Evolutionary conservation across 1,284 basidiomycete genomes (phyloP), one percentile per base, ranked within the genome.

Genomic region (Exsudoporus floridanus): DNA sequence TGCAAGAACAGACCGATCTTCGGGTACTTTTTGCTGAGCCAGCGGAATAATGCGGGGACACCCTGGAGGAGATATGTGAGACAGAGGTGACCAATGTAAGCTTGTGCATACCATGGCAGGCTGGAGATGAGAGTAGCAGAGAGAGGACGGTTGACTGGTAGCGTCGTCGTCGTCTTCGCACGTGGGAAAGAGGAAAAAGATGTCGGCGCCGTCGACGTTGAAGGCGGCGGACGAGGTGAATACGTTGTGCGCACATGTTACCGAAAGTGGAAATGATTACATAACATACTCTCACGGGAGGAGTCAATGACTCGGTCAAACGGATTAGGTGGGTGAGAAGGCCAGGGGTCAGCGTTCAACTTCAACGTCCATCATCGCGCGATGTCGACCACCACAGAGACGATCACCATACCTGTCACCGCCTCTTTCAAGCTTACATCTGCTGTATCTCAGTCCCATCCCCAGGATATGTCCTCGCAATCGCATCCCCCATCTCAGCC

Each of bases 21-120:
- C 47, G 94, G 93, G 70, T 98, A 97, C 74, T 96, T 97, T 78
- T 89, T 94, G 70, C 92, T 94, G 56, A 96, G 79, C 92, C 93
- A 96, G 70, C 93, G 84, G 75, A 96, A 94, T 58, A 96, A 81
- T 53, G 93, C 94, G 54, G 93, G 93, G 59, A 96, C 93, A 86
- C 93, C 93, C 93, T 94, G 53, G 2, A 55, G 49, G 38, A 43
- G 19, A 19, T 21, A 41, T 5, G 37, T 47, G 13, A 56, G 31
- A 8, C 14, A 47, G 9, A 14, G 18, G 51, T 27, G 9, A 16
- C 4, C 9, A 1, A n/a, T 1, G 21, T 1, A 10, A 14, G 28
- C 0, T 19, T 21, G 9, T 4, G 47, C 62, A 2, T 21, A 70
- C 64, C 64, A 66, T 65, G 18, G 16, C 27, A 30, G 16, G 37